Base-by-base conservation (phyloP, 495 filamentous ascomycete genomes). In the Chlorociboria aeruginascens region DNA sequence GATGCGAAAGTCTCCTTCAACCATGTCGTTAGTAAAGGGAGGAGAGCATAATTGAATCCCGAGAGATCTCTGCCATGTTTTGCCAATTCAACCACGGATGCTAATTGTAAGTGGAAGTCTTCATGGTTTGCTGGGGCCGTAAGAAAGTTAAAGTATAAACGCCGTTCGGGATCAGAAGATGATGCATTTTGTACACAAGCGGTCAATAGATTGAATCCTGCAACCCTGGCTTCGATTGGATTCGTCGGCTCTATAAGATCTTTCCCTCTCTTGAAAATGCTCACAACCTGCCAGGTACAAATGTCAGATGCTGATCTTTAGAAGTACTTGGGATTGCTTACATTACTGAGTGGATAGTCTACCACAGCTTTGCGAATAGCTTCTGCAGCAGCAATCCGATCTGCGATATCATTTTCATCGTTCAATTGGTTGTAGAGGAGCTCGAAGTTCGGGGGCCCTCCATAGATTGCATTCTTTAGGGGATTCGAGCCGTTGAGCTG, bases 41-140 rank as follows among this genome's bases (percentile, higher is more conserved):
- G 66, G 0, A 83, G 64, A 7, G 76, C 68, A 50, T 78, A 74
- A 50, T 85, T 77, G 54, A 85, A 82, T 6, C 80, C 76, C 13
- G 75, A 66, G 9, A 86, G 54, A 55, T 82, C 70, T 50, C 74
- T 73, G 16, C 81, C 83, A 30, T 73, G 67, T 34, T 74, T 73
- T 1, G 82, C 82, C 41, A 88, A 65, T 36, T 74, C 73, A 32
- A 73, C 66, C 43, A 88, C 61, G 12, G 79, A 74, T 14, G 70
- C 67, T 9, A 86, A 69, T 56, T 84, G 81, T 6, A 78, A 60
- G 54, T 77, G 71, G 49, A 83, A 82, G 56, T 81, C 73, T 17
- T 77, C 72, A 32, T 73, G 65, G 47, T 70, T 63, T 6, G 68
- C 65, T 12, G 65, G 61, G 8, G 62, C 63, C 8, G 73, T 69